Evolutionary conservation across 345 rosid species (phyloP), one percentile per base, ranked within the genome.

Genomic region (Capsella bursapastoris): DNA sequence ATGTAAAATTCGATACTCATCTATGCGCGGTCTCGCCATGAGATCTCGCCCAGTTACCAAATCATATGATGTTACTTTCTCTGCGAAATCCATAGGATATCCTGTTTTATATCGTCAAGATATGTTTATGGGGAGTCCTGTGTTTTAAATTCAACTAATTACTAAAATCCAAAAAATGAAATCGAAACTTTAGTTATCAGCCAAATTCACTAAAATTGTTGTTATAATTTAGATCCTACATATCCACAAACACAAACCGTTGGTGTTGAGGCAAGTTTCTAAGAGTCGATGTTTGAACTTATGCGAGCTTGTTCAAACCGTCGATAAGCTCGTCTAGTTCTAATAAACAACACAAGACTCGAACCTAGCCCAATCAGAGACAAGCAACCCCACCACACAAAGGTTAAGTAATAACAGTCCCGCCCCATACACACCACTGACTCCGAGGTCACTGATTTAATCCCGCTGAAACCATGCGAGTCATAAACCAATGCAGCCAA

Each of bases 381-480:
- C 51, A 95, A 64, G 85, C 91, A 86, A 3, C 97, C 97, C 97
- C 99, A 95, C 92, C 85, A 78, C 58, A 90, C 79, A 77, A 95
- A 95, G 5, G 99, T 90, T 7, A 85, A 69, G 84, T 86, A 83
- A 76, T 92, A 95, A 75, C 99, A 95, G 2, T 73, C 66, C 66
- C 82, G 83, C 45, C 99, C 99, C 85, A 92, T 88, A 82, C 99
- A 95, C 31, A 89, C 87, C 6, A 44, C 81, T 0, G 76, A 59
- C 35, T 70, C 63, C 1, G 45, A 35, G 4, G 35, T 57, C 60
- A 66, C 40, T 2, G 75, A 37, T 12, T 44, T 35, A 69, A 70
- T 75, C 44, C 68, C 73, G 0, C 64, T 55, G 2, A 57, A 57
- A 18, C 82, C 85, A 75, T 86, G 87, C 0, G 86, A 72, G 63